Base-by-base conservation (phyloP, 1,284 basidiomycete genomes). In the Pseudozyma thailandica region DNA sequence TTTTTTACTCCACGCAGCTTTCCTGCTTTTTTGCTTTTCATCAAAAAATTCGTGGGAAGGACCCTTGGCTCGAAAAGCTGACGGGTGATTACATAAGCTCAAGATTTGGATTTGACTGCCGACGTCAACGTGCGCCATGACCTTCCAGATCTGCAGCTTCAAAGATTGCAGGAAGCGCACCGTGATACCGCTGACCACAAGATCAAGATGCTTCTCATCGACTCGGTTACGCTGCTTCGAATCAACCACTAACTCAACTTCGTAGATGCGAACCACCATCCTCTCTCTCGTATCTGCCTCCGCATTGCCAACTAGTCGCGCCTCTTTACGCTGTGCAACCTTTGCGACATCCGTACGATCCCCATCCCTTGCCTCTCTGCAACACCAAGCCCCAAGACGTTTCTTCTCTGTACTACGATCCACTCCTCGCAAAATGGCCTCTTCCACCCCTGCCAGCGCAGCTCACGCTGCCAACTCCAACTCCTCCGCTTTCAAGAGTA, bases 401-500 rank as follows among this genome's bases (percentile, higher is more conserved):
- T 43, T 31, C 25, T 65, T 48, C 12, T 54, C 51, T 4, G 18
- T 33, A 13, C 28, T 41, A 25, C 44, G 31, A 41, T 45, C 51
- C 21, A 28, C 26, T 21, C 26, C 52, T 18, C 52, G 52, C 56
- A 60, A 48, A 9, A 66, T 66, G 63, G 56, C 52, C 35, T 44
- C 57, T 13, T 21, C 52, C 41, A 52, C 16, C 21, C n/a, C 52
- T 28, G 39, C 56, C 25, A 52, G 33, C 13, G 56, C 56, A 23
- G 63, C 58, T 2, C 31, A 53, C 6, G 59, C 59, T 55, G 54
- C 66, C 52, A 64, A 64, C 48, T 47, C 45, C 39, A 66, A 72
- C 30, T 46, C 57, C 18, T 53, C 52, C 16, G 54, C 69, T 0
- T 53, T 41, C 53, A 72, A 72, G 58, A 72, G 68, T 43, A 15